phyloP scores from a whole-genome alignment of 345 rosid genomes.

The Syzygium jambos region DNA sequence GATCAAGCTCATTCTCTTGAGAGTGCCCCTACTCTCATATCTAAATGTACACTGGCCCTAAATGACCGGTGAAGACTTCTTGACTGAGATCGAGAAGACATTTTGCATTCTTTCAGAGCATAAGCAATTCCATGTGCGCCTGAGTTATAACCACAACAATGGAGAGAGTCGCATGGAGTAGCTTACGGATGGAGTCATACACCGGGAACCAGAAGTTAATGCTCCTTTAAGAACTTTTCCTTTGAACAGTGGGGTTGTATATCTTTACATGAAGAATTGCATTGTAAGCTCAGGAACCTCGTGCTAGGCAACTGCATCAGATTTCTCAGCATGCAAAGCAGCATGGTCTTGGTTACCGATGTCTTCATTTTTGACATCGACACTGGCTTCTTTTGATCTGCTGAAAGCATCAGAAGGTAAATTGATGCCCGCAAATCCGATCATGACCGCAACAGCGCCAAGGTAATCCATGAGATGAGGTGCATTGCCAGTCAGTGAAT shows the following conservation, averaged over 20 bases:
- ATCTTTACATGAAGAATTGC: neutral
- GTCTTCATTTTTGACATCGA: constrained; percentile 30
- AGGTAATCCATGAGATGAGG: constrained; percentile 62
- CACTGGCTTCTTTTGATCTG: constrained; percentile 30
- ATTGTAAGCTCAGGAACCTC: neutral
- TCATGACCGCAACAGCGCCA: constrained; percentile 84
- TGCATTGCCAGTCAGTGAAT: constrained; percentile 57
- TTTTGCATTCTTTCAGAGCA: neutral
- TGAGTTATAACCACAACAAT: neutral
- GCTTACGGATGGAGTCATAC: neutral
- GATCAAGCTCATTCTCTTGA: neutral
- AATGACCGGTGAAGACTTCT: neutral
- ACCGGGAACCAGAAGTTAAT: neutral
- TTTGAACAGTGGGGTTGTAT: neutral
- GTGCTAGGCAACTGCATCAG: constrained; percentile 11
- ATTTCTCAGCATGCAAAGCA: neutral
- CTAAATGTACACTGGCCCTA: neutral
- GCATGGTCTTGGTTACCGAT: constrained; percentile 2
- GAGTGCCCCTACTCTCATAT: neutral
- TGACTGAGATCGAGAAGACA: neutral
- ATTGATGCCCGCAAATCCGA: constrained; percentile 86
- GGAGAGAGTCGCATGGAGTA: neutral
- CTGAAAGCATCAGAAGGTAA: constrained; percentile 44
- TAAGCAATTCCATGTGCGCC: neutral
- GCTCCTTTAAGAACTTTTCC: neutral